phyloP scores from a whole-genome alignment of 352 stramenopile species.

The Phytophthora rubi region DNA sequence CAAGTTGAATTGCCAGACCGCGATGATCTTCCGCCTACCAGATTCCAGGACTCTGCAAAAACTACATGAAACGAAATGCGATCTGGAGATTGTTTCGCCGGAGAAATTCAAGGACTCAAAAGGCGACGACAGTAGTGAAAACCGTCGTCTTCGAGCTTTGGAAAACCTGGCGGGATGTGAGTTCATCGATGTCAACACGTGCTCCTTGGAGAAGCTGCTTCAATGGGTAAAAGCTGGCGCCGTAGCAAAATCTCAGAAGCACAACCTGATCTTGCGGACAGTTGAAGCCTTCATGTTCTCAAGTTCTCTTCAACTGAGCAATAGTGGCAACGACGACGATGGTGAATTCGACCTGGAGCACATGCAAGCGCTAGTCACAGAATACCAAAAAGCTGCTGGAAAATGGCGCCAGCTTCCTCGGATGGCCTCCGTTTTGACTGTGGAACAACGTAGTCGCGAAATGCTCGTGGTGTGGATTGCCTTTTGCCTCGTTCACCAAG shows the following conservation, averaged over 20 bases:
- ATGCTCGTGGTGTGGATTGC: constrained; percentile 52
- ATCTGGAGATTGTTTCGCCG: constrained; percentile 13
- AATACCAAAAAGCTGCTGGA: constrained; percentile 14
- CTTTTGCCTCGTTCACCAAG: constrained; percentile 51
- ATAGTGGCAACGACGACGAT: background rate
- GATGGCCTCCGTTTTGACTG: constrained; percentile 21
- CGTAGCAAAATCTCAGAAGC: constrained; percentile 13
- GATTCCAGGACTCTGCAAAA: background rate
- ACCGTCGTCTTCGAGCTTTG: constrained; percentile 24
- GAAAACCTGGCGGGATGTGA: constrained; percentile 23
- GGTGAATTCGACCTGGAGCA: constrained; percentile 11
- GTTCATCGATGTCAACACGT: constrained; percentile 17
- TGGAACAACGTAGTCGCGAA: constrained; percentile 49
- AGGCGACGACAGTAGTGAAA: constrained; percentile 15
- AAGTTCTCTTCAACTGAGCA: constrained; percentile 7
- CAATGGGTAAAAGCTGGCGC: constrained; percentile 15
- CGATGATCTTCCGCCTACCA: background rate
- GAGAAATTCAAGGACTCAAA: background rate
- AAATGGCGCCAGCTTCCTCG: constrained; percentile 26
- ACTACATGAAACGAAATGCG: constrained; percentile 1
- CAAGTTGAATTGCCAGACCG: background rate
- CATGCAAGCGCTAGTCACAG: constrained; percentile 20
- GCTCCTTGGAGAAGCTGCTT: constrained; percentile 19
- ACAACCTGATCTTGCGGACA: constrained; percentile 30
- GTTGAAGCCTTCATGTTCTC: constrained; percentile 44